Conservation (phyloP, 2,329 filamentous ascomycete species). For the Coniochaeta ligniaria region DNA sequence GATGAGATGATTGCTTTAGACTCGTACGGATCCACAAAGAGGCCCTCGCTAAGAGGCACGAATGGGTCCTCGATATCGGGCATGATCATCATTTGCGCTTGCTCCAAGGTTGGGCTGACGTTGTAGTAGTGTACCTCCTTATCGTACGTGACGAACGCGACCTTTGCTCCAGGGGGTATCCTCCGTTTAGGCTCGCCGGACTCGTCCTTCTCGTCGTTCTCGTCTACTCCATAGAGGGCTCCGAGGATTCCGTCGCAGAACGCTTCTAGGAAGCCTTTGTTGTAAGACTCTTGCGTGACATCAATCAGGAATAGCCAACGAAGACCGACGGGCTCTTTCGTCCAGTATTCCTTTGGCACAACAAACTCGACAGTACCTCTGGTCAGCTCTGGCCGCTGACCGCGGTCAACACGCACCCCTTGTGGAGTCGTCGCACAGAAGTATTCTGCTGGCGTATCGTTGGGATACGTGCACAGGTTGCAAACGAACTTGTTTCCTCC, state of each 20-base stretch:
- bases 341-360: conserved; percentile 98
- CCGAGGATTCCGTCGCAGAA: conserved; percentile 84
- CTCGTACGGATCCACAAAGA: conserved; percentile 92
- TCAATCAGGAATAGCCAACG: conserved; percentile 90
- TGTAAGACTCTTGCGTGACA: conserved; percentile 84
- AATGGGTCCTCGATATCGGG: conserved; percentile 96
- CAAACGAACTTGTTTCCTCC: conserved; percentile 96
- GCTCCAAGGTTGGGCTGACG: conserved; percentile 68
- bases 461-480: conserved; percentile 96
- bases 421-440: conserved; percentile 86
- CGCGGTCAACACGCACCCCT: conserved; percentile 78
- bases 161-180: conserved; percentile 73
- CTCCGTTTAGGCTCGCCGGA: conserved; percentile 47
- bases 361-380: conserved; percentile 92
- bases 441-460: conserved; percentile 87
- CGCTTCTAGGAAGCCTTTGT: conserved; percentile 82
- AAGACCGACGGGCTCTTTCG: conserved; percentile 81
- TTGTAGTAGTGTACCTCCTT: conserved; percentile 99
- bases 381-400: conserved; percentile 82
- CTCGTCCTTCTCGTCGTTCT: conserved; percentile 39
- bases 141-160: conserved; percentile 94
- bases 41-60: conserved; percentile 79
- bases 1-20: conserved; percentile 80
- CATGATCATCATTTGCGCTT: conserved; percentile 98
- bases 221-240: conserved; percentile 70